Base-by-base conservation (phyloP, 2,329 filamentous ascomycete species). In the Pestalotiopsis sp. region DNA sequence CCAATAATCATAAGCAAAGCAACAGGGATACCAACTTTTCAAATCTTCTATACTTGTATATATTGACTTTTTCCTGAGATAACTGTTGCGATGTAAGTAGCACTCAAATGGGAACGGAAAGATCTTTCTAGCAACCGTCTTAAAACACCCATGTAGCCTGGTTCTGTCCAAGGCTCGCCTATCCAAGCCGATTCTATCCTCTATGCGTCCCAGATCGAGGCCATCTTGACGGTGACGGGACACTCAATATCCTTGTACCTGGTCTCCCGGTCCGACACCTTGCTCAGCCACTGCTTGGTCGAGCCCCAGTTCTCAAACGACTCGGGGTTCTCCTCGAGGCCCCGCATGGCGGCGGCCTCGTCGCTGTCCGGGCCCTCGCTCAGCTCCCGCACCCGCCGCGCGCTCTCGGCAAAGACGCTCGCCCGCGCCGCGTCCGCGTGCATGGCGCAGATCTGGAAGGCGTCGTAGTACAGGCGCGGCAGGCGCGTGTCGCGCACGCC, bases 391-490 rank as follows among this genome's bases (percentile, higher is more conserved):
- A 72, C 72, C 66, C 78, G 73, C 38, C 80, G 78, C 20, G 80
- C 79, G 67, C 74, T 80, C 69, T 80, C 76, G 4, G 80, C 81
- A 76, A 85, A 85, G 4, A 78, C 77, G 17, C 74, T 79, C 9
- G 82, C 82, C 52, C 83, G 76, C 56, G 83, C 82, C 63, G 79
- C 73, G 74, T 85, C 83, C 0, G 82, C 75, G 73, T 85, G 80
- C 23, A 78, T 77, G 59, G 81, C 78, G 62, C 75, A 74, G 45
- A 85, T 77, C 72, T 84, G 80, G 62, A 83, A 81, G 4, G 81
- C 79, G 70, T 83, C 81, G 66, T 81, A 83, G 70, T 83, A 84
- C 5, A 80, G 62, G 25, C 80, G 75, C n/a, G 78, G 62, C 23
- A 64, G 27, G 20, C 63, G 20, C 4, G 23, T 41, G 25, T 66